Conservation (phyloP, 345 rosid genomes). For the Brassica cretica region DNA sequence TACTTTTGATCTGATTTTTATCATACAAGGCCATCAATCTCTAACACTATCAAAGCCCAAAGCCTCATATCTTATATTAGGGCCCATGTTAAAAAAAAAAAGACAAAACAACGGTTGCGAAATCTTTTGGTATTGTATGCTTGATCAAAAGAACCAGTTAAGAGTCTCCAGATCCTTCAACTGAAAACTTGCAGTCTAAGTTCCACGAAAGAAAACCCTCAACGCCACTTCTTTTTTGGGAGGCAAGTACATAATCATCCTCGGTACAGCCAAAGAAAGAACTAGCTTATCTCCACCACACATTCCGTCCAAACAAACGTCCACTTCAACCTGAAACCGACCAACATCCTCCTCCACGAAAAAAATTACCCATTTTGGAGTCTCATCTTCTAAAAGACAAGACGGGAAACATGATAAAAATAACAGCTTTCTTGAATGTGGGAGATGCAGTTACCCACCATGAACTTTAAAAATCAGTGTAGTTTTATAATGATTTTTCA, state of each 20-base stretch:
- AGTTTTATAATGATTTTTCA: neutral
- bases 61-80: neutral
- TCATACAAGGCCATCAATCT: neutral
- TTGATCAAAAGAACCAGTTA: neutral
- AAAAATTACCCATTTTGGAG: constrained; percentile 67
- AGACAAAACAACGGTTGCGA: neutral
- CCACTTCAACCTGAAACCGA: constrained; percentile 81
- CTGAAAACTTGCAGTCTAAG: constrained; percentile 70
- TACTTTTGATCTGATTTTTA: neutral
- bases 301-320: constrained; percentile 68
- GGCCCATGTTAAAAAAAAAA: neutral
- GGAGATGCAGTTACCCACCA: neutral
- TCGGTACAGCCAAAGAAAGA: constrained; percentile 87
- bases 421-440: constrained; percentile 33
- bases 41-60: neutral
- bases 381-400: constrained; percentile 66
- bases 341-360: constrained; percentile 76
- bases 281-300: constrained; percentile 79
- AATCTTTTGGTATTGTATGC: neutral
- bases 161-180: constrained; percentile 67
- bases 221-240: constrained; percentile 65
- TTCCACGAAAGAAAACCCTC: constrained; percentile 62
- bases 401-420: constrained; percentile 67
- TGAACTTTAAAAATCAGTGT: neutral
- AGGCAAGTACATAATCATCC: constrained; percentile 55